phyloP scores from a whole-genome alignment of 2,329 filamentous ascomycete species.

The Penicillium sp. region DNA sequence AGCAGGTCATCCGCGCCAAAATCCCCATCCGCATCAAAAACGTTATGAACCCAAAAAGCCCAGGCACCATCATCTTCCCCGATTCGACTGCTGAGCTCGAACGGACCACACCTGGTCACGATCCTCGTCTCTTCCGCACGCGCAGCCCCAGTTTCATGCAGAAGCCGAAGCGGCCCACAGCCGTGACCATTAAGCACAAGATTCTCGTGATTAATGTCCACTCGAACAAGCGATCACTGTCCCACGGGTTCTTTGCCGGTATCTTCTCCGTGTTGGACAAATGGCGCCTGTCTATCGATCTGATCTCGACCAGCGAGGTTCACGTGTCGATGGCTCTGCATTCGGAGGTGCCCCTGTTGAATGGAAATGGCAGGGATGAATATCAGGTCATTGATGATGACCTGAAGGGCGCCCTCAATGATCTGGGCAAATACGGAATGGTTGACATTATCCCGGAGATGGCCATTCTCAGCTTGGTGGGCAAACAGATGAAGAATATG shows the following conservation, averaged over 20 bases:
- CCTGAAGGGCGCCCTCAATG: slow-evolving; percentile 62
- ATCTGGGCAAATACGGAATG: slow-evolving; percentile 77
- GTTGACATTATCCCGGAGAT: slow-evolving; percentile 88
- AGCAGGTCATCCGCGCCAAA: slow-evolving; percentile 70
- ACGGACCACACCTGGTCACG: slow-evolving; percentile 52
- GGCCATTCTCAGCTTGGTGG: slow-evolving; percentile 93
- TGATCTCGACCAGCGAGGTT: slow-evolving; percentile 95
- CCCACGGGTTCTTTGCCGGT: slow-evolving; percentile 90
- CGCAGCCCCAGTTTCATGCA: slow-evolving; percentile 48
- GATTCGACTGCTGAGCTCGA: slow-evolving; percentile 60
- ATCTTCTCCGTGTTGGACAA: slow-evolving; percentile 90
- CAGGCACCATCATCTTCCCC: slow-evolving; percentile 68
- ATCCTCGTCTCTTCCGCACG: slow-evolving; percentile 54
- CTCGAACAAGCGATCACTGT: slow-evolving; percentile 93
- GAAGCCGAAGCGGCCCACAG: slow-evolving; percentile 73
- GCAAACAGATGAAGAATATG: slow-evolving; percentile 98
- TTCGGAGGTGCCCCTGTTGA: slow-evolving; percentile 61
- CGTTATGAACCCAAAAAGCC: slow-evolving; percentile 63
- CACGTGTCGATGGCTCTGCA: slow-evolving; percentile 97
- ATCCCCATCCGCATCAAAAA: slow-evolving; percentile 70
- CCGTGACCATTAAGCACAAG: slow-evolving; percentile 95
- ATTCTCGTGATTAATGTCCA: slow-evolving; percentile 98
- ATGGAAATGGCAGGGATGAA: slow-evolving; percentile 47
- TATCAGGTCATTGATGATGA: slow-evolving; percentile 61
- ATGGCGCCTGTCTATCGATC: slow-evolving; percentile 84